phyloP scores from a whole-genome alignment of 179 eudicot genomes.

The Camellia oleifera region DNA sequence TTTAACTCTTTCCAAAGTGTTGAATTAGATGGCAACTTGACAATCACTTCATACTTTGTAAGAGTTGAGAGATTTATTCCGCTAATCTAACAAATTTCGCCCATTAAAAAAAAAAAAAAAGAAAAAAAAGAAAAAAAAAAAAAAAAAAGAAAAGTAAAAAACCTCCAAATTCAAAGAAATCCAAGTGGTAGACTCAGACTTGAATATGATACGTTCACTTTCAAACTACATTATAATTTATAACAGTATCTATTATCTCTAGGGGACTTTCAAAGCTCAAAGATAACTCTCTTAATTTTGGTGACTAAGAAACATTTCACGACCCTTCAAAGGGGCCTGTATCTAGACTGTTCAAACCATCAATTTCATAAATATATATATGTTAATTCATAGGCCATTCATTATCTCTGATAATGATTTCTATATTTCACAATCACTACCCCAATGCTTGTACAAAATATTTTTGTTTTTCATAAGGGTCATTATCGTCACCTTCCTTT shows the following conservation, averaged over 20 bases:
- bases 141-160: no score
- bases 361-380: neutral
- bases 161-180: neutral
- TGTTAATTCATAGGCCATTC: neutral
- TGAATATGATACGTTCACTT: neutral
- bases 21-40: no score
- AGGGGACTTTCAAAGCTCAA: conserved; percentile 10
- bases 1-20: no score
- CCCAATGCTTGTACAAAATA: neutral
- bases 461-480: neutral
- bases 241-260: neutral
- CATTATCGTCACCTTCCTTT: neutral
- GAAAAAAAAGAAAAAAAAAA: no score
- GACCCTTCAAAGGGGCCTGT: conserved; percentile 9
- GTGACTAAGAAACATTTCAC: conserved; percentile 3
- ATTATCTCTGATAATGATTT: neutral
- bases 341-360: conserved; percentile 12
- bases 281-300: neutral
- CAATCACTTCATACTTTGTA: no score
- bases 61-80: no score
- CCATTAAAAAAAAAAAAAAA: no score
- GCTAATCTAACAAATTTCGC: no score
- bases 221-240: neutral
- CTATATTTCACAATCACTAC: neutral
- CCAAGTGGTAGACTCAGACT: neutral